These are phyloP conservation scores for Myriosclerotinia curreyana DNA, from an alignment of 2,329 filamentous ascomycete species.

Conservation along the genomic window DNA sequence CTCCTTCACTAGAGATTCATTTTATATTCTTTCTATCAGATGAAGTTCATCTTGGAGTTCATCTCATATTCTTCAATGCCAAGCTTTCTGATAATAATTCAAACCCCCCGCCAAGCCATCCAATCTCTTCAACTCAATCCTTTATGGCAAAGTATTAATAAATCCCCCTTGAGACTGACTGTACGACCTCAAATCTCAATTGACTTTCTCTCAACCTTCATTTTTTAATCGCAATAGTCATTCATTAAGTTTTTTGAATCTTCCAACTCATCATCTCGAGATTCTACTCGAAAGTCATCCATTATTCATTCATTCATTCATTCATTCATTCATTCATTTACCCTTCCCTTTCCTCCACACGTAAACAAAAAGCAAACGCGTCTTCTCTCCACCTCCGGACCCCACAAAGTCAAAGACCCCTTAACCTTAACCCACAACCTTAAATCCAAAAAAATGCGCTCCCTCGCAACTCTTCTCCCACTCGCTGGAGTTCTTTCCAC, in stretches of 20 bases:
- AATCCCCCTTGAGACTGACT: constrained; percentile 7
- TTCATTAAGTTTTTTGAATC: constrained; percentile 1
- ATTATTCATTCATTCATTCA: constrained; percentile 2
- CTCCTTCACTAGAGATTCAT: not conserved
- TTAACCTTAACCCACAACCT: constrained; percentile 19
- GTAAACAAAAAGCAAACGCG: not conserved
- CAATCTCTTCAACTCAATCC: constrained; percentile 13
- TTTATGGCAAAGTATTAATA: constrained; percentile 6
- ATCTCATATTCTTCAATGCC: constrained; percentile 10
- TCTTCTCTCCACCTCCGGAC: constrained; percentile 12
- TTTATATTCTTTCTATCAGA: not conserved
- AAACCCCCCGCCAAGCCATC: constrained; percentile 18
- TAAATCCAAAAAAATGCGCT: constrained; percentile 16
- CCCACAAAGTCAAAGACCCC: constrained; percentile 4
- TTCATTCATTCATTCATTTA: constrained; percentile 2
- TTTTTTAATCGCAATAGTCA: not conserved
- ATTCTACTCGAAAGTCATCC: not conserved
- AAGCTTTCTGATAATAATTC: not conserved
- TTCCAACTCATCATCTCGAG: not conserved
- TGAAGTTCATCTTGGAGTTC: not conserved
- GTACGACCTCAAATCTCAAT: constrained; percentile 5
- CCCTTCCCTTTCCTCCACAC: constrained; percentile 3
- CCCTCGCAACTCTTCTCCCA: constrained; percentile 29
- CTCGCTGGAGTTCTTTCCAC: constrained; percentile 47
- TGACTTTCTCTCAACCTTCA: not conserved